A percentile compares a stretch with the other conserved stretches of the same genome.
Conservation (phyloP, 352 stramenopile species). For the Pythium phragmiticola region DNA sequence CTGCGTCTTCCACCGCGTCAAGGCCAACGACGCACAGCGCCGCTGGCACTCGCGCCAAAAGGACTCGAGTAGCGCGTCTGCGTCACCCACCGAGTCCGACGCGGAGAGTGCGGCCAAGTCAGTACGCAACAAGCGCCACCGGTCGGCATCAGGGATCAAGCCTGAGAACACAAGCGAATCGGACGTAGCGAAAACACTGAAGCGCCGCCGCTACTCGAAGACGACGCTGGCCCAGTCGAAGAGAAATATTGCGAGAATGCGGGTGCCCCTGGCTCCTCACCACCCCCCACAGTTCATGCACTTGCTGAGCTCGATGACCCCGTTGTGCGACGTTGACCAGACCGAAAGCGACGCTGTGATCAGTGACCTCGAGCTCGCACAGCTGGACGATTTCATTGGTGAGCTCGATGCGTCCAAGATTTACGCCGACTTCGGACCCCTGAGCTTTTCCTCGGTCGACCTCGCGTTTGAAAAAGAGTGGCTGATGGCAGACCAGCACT, state of each 20-base stretch:
- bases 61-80: neutral
- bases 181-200: neutral
- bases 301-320: neutral
- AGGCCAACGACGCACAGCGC: constrained; percentile 4
- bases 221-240: neutral
- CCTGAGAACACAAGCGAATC: neutral
- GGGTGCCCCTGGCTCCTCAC: neutral
- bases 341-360: neutral
- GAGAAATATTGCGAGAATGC: neutral
- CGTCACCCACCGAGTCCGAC: neutral
- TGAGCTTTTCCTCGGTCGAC: neutral
- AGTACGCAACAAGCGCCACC: neutral
- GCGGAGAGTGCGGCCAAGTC: neutral
- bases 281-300: neutral
- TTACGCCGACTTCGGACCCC: neutral
- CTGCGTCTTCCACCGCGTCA: constrained; percentile 1
- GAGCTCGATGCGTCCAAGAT: neutral
- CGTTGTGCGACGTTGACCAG: neutral
- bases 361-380: neutral
- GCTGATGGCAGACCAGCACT: neutral
- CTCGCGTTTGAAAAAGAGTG: neutral
- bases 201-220: neutral
- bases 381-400: neutral
- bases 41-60: constrained; percentile 1
- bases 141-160: neutral